phyloP scores from a whole-genome alignment of 2,329 filamentous ascomycete genomes.

The Teratosphaeria zuluensis region DNA sequence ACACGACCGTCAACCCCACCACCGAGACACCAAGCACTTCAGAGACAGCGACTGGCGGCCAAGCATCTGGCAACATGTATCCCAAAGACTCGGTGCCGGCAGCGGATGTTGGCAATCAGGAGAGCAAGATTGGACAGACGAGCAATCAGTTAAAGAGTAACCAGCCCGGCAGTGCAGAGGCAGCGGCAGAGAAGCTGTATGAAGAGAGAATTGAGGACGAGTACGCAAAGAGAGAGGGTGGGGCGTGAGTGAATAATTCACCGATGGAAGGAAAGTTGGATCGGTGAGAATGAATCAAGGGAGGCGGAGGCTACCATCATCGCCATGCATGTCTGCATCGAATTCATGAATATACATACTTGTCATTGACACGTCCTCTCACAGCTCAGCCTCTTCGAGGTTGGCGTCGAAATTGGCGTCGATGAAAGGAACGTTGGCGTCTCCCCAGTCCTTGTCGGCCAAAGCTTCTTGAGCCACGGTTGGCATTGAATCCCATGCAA shows the following conservation, averaged over 20 bases:
- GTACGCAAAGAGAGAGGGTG: conserved; percentile 36
- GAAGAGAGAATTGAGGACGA: conserved; percentile 35
- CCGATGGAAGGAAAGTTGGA: too few relatives aligned
- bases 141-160: conserved; percentile 14
- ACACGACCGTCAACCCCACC: conserved; percentile 13
- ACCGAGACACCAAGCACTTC: conserved; percentile 18
- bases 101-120: conserved; percentile 3
- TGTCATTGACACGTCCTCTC: background rate
- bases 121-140: conserved; percentile 12
- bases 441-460: conserved; percentile 31
- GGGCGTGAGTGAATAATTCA: conserved; percentile 19
- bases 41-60: conserved; percentile 11
- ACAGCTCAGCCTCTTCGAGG: conserved; percentile 19
- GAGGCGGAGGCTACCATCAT: too few relatives aligned
- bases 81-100: conserved; percentile 12
- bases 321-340: background rate
- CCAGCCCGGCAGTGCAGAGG: conserved; percentile 23
- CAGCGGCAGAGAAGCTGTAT: conserved; percentile 27
- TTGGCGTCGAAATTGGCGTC: conserved; percentile 36
- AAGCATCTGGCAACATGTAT: conserved; percentile 8
- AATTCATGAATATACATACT: background rate
- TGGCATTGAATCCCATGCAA: conserved; percentile 32
- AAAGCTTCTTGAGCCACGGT: conserved; percentile 34
- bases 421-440: conserved; percentile 38
- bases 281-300: too few relatives aligned